A percentile compares a stretch with the other conserved stretches of the same genome.
Evolutionary conservation across 768 basidiomycete species (phyloP).

Genomic region (Tubosaeta sp.): DNA sequence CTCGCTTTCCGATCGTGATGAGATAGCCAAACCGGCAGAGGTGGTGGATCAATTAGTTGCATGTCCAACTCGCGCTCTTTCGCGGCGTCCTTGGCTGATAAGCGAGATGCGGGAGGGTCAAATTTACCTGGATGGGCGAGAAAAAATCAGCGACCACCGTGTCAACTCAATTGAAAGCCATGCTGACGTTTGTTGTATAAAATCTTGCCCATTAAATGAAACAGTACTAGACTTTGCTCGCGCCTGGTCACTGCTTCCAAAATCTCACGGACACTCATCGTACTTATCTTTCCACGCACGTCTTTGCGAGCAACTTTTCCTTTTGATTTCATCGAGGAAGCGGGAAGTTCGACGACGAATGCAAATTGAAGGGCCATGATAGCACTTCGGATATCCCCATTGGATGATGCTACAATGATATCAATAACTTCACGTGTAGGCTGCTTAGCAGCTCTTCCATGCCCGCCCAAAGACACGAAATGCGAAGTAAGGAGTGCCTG

Average conservation of each 20-base stretch:
- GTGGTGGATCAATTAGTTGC: conserved; percentile 48
- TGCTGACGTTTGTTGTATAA: conserved; percentile 87
- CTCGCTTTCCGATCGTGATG: conserved; percentile 64
- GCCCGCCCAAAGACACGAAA: conserved; percentile 33
- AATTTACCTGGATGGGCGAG: conserved; percentile 57
- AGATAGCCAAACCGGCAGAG: conserved; percentile 55
- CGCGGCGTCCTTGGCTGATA: conserved; percentile 58
- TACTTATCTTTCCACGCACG: conserved; percentile 10
- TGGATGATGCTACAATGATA: conserved; percentile 69
- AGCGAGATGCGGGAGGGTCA: conserved; percentile 55
- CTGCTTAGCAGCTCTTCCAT: conserved; percentile 19
- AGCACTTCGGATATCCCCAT: conserved; percentile 91
- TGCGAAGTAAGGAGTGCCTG: conserved; percentile 51
- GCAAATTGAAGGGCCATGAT: conserved; percentile 92
- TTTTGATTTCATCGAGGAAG: conserved; percentile 14
- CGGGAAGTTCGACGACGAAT: conserved; percentile 42
- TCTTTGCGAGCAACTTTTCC: conserved; percentile 33
- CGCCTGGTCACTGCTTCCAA: conserved; percentile 75
- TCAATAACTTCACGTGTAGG: conserved; percentile 70
- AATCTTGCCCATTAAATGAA: conserved; percentile 91
- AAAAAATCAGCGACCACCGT: conserved; percentile 1
- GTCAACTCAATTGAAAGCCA: not conserved
- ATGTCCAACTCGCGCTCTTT: conserved; percentile 56
- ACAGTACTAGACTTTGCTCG: conserved; percentile 83
- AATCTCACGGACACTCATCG: conserved; percentile 31